Percentiles rank a stretch among this genome's conserved stretches.
These are phyloP conservation scores for Saprolegnia diclina DNA, from an alignment of 352 stramenopile species.

Conservation along the genomic window DNA sequence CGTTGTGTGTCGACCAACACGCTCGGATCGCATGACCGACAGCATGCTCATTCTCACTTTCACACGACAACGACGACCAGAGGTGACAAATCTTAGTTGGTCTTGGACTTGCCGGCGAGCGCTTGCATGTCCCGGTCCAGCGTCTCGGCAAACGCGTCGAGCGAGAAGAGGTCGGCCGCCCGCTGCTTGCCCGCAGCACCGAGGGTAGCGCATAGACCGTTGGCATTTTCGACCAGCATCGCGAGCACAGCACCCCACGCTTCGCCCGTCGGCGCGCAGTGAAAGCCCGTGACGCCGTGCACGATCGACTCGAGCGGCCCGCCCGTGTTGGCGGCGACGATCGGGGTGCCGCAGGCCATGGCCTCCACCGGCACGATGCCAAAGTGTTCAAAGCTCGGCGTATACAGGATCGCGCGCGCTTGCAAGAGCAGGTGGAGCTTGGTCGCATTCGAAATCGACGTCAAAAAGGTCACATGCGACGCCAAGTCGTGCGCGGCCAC, in stretches of 20 bases:
- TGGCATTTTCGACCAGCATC: conserved; percentile 32
- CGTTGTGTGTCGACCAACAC: not conserved
- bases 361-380: conserved; percentile 98
- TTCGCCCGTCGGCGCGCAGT: conserved; percentile 54
- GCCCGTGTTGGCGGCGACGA: conserved; percentile 92
- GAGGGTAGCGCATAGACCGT: conserved; percentile 29
- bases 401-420: conserved; percentile 92
- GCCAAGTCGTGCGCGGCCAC: conserved; percentile 46
- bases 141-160: conserved; percentile 68
- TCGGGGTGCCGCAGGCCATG: conserved; percentile 93
- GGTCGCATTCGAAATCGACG: conserved; percentile 83
- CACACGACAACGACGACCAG: not conserved
- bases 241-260: conserved; percentile 62
- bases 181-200: conserved; percentile 45
- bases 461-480: conserved; percentile 80
- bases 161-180: conserved; percentile 55
- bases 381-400: conserved; percentile 96
- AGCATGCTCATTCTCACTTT: not conserved
- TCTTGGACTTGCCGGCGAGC: conserved; percentile 11
- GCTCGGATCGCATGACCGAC: no score
- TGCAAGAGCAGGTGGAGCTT: conserved; percentile 81
- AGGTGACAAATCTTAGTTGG: not conserved
- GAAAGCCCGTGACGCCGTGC: conserved; percentile 80
- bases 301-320: conserved; percentile 95
- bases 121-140: conserved; percentile 33